Base-by-base conservation (phyloP, 441 rosid species). In the Manihot esculenta region DNA sequence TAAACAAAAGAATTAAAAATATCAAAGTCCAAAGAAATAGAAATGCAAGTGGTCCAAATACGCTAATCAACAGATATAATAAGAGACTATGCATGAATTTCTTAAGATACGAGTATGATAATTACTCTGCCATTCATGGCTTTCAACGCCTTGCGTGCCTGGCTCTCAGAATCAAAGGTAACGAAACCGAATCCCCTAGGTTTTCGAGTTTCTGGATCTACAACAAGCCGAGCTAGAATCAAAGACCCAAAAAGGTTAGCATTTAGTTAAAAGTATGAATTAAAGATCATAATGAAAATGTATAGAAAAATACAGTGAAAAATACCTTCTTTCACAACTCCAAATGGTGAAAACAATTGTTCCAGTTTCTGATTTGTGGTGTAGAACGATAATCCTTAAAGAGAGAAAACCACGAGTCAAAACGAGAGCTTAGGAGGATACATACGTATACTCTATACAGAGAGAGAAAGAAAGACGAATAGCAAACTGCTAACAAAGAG, bases 141-240 rank as follows among this genome's bases (percentile, higher is more conserved):
- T 79, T 88, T 84, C 76, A 88, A 33, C 0, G 94, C 94, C 68
- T 81, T 84, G n/a, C 75, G 85, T 7, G 96, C 92, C 17, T 88
- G 88, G 35, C 47, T 60, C 67, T 81, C 78, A 1, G 81, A 84
- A 63, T 84, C 79, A 74, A 80, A 92, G 11, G 82, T 82, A 23
- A 92, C 73, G 56, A 88, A 89, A 21, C 89, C 93, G 15, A 83
- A 89, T 54, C 97, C 94, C 81, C 83, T 87, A 38, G 88, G 87
- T 74, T 88, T 87, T 60, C 69, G 74, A 10, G 91, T 91, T 70
- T 33, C 76, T 11, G 81, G 78, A 59, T 89, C 87, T 61, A 14
- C 72, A 33, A 88, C 58, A 59, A 89, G 69, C 68, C 84, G 81
- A 53, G 87, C 96, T 92, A 68, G 64, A 62, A 14, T 65, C 11